Evolutionary conservation across 1,284 basidiomycete species (phyloP), one percentile per base, ranked within the genome.

Genomic region (Wolfiporia cocos): DNA sequence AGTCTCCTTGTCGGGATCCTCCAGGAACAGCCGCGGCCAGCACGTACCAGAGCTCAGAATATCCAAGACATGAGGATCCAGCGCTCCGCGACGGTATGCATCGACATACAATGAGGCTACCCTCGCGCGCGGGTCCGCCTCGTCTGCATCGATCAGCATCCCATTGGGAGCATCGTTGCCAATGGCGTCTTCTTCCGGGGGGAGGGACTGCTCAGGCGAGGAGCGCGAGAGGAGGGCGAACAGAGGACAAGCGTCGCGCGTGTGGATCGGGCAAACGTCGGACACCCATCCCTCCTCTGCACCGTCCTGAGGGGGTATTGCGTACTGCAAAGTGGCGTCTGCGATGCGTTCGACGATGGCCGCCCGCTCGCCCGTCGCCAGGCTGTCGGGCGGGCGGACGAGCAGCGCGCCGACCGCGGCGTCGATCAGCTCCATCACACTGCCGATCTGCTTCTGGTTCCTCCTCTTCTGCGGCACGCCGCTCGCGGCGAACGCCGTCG

Each of bases 341-440:
- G 84, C 83, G 19, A 88, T 73, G 39, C 73, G 71, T 42, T 88
- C 81, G 22, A 83, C 70, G 39, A 86, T 74, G 14, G 55, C 60
- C 37, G 81, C 79, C 19, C 79, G 62, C 59, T 89, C 81, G n/a
- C 75, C 77, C 0, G 75, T 63, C 9, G 71, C 69, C 53, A 83
- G 62, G 17, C 61, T 63, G 14, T 69, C 67, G 6, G 64, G 54
- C 2, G 71, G 63, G 29, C 78, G 73, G 20, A 71, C 56, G n/a
- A 83, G 62, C 4, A 87, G 65, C 2, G 72, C 61, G 21, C 71
- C 71, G 20, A 86, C 78, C 0, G 80, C 75, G 37, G 71, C 68
- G 44, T 81, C 78, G 48, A 88, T 86, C 43, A 88, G 73, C 55
- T 86, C 81, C 73, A 86, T 81, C 32, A 85, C 82, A 46, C 76